These are phyloP conservation scores for Heliamphora pulchella DNA, from an alignment of 179 eudicot species.

Conservation along the genomic window DNA sequence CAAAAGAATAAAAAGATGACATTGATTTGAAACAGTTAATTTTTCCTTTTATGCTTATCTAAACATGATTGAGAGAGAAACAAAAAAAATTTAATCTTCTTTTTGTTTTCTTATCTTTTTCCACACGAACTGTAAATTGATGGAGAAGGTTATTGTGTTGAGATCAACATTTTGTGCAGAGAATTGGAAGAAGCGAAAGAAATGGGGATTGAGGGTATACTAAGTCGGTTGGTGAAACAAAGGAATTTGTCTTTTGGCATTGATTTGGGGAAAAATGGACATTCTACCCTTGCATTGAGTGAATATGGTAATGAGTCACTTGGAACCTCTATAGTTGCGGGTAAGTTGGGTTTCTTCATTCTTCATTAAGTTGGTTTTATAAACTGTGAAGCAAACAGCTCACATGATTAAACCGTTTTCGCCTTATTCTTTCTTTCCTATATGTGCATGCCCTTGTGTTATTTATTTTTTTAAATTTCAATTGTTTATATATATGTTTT, in stretches of 20 bases:
- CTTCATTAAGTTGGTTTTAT: not conserved
- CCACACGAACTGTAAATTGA: too few species aligned
- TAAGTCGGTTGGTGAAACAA: constrained; percentile 66
- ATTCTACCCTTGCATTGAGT: constrained; percentile 15
- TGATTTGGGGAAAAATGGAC: constrained; percentile 29
- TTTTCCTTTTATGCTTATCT: too few species aligned
- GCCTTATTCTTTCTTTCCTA: not conserved
- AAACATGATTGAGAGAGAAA: too few species aligned
- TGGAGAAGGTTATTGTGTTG: too few species aligned
- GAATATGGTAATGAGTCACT: constrained; percentile 16
- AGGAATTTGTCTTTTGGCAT: constrained; percentile 53
- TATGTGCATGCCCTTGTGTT: not conserved
- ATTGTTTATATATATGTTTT: too few species aligned
- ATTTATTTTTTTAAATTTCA: too few species aligned
- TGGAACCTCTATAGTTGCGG: constrained; percentile 29
- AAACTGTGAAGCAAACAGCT: not conserved
- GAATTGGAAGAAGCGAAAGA: constrained; percentile 40
- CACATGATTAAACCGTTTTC: not conserved
- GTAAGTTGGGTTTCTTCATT: constrained; percentile 33
- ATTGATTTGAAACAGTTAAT: too few species aligned
- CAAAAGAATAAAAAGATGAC: too few species aligned
- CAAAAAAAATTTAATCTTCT: too few species aligned
- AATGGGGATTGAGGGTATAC: constrained; percentile 72
- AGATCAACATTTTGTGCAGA: constrained; percentile 25
- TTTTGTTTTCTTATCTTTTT: too few species aligned